A percentile compares a stretch with the other conserved stretches of the same genome.
These are phyloP conservation scores for Eucalyptus globulus DNA, from an alignment of 345 rosid species.

Conservation along the genomic window DNA sequence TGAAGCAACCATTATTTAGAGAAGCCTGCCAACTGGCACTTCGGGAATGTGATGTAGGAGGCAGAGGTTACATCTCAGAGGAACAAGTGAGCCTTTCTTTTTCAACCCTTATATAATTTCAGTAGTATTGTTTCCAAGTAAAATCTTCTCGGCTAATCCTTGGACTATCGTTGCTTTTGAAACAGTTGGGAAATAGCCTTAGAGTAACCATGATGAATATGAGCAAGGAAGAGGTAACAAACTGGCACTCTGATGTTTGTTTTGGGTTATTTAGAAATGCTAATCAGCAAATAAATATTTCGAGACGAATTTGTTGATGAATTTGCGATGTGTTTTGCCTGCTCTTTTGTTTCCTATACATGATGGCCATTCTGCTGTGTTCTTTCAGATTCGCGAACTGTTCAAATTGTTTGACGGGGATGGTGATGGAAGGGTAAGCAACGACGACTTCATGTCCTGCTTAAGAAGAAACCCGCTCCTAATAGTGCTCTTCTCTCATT, in stretches of 20 bases:
- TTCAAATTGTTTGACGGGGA: constrained; percentile 40
- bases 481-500: constrained; percentile 44
- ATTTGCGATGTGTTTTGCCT: background rate
- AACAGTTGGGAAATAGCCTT: background rate
- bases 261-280: background rate
- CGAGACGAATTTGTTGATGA: background rate
- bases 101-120: background rate
- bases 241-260: background rate
- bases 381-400: constrained; percentile 40
- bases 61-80: constrained; percentile 33
- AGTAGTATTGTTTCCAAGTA: background rate
- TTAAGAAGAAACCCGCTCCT: constrained; percentile 64
- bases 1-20: constrained; percentile 49
- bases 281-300: background rate
- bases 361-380: background rate
- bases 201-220: constrained; percentile 25
- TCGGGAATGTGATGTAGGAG: constrained; percentile 33
- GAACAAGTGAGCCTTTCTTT: constrained; percentile 36
- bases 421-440: constrained; percentile 40
- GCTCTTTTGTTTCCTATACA: background rate
- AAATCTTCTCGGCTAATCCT: background rate
- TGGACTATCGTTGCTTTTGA: background rate
- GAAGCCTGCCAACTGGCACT: constrained; percentile 66
- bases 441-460: constrained; percentile 41
- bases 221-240: constrained; percentile 44